A percentile compares a stretch with the other conserved stretches of the same genome.
Evolutionary conservation across 148 eudicot species (phyloP).

Genomic region (Fagopyrum homotropicum): DNA sequence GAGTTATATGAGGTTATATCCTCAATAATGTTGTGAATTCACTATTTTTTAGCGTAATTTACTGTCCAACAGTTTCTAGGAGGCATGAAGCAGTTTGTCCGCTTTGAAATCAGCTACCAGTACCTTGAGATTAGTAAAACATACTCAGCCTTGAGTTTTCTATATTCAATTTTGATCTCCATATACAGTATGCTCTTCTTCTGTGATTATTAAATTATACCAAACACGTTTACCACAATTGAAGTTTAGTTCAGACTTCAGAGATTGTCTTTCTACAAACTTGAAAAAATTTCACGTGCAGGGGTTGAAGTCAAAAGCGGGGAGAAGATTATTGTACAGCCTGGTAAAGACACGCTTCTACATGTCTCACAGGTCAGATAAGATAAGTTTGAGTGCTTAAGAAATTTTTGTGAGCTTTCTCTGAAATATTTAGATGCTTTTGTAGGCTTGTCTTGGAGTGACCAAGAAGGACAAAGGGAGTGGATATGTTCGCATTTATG

Average conservation of each 20-base stretch:
- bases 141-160: neutral
- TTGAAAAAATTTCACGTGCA: neutral
- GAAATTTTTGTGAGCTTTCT: neutral
- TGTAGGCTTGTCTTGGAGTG: slow-evolving; percentile 69
- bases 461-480: slow-evolving; percentile 39
- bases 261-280: too few species aligned
- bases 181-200: too few species aligned
- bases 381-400: neutral
- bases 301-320: slow-evolving; percentile 7
- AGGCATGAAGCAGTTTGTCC: neutral
- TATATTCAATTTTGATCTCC: neutral
- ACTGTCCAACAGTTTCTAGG: neutral
- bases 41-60: neutral
- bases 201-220: too few species aligned
- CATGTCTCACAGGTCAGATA: neutral
- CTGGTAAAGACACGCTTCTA: neutral
- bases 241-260: too few species aligned
- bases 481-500: slow-evolving; percentile 46
- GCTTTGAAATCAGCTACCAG: neutral
- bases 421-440: neutral
- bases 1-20: neutral
- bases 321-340: neutral
- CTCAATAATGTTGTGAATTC: neutral
- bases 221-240: too few species aligned
- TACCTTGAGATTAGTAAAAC: neutral